Conservation (phyloP, 805 yeast species). For the Teunomyces kruisii region DNA sequence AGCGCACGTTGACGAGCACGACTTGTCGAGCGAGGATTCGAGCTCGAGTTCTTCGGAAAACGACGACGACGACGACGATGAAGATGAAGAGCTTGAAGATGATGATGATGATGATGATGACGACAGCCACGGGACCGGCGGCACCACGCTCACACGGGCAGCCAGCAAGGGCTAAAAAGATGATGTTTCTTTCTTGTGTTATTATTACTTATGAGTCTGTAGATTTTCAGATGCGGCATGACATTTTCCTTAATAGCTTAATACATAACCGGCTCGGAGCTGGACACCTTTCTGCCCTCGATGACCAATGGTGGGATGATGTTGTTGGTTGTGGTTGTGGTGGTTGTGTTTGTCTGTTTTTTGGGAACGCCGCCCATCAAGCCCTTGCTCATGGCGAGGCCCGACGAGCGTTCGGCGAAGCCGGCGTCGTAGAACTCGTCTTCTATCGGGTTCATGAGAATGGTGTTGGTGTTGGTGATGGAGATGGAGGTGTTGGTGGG, state of each 20-base stretch:
- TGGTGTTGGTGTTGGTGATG: conserved; percentile 74
- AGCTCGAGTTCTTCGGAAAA: conserved; percentile 31
- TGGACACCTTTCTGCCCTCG: conserved; percentile 30
- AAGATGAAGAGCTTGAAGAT: conserved; percentile 15
- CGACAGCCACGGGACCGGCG: conserved; percentile 7
- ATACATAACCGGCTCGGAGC: conserved; percentile 8
- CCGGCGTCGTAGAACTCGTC: conserved; percentile 86
- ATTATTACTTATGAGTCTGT: background rate
- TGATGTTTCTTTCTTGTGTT: conserved; percentile 2
- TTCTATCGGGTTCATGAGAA: conserved; percentile 82
- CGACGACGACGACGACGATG: conserved; percentile 24
- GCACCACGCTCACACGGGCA: conserved; percentile 36
- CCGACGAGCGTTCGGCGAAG: conserved; percentile 67
- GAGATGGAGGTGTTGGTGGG: conserved; percentile 89
- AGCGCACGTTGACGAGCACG: conserved; percentile 16
- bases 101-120: background rate
- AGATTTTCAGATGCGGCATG: background rate
- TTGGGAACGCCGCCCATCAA: conserved; percentile 89
- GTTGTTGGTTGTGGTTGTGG: conserved; percentile 21
- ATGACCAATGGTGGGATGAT: conserved; percentile 36
- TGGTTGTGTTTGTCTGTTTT: too few species aligned
- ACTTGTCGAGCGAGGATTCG: conserved; percentile 30
- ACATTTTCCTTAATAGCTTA: conserved; percentile 5
- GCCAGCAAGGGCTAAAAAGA: conserved; percentile 43
- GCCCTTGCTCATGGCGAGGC: conserved; percentile 87